Base-by-base conservation (phyloP, 2,329 filamentous ascomycete genomes). In the Blumeria hordei region DNA sequence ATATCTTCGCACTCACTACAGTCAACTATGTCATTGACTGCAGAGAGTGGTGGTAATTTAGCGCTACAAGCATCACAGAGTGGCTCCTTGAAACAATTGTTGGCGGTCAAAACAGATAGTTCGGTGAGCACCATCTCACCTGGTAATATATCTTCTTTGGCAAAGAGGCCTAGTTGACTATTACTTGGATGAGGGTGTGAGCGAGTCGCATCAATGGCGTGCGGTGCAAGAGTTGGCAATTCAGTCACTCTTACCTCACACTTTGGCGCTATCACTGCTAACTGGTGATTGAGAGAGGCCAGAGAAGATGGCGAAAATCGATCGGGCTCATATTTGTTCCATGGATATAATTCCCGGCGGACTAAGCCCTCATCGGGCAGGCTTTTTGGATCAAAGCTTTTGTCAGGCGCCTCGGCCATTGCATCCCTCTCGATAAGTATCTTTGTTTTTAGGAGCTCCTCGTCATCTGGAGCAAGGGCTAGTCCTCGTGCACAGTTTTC, bases 41-140 rank as follows among this genome's bases (percentile, higher is more conserved):
- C 57, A 28, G 67, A 70, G 32, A 85, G 69, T 0, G 74, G 73
- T 0, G 84, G 85, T 6, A 93, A 74, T 28, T 78, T 77, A 7
- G 76, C 74, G 62, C 87, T 87, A 67, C 90, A 96, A 12, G 88
- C 88, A 67, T 96, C 90, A 67, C 90, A 96, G 34, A 90, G 75
- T 4, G 83, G 74, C 58, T 94, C 88, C 64, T 93, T 87, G 11
- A 92, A 75, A 34, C 87, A 80, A 65, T 92, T 92, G 61, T 90
- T 92, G 49, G 86, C 88, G 1, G 88, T 94, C 43, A 98, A 71
- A 7, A 94, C 75, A 8, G 88, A 92, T 58, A 83, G 85, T 64
- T 98, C 92, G 51, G 77, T 72, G 34, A 98, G 74, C 1, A 95
- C 79, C 6, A 75, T 72, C 65, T 93, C 84, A 9, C 84, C 85